Conservation (phyloP, 805 yeast species). For the Myxozyma neotropica region DNA sequence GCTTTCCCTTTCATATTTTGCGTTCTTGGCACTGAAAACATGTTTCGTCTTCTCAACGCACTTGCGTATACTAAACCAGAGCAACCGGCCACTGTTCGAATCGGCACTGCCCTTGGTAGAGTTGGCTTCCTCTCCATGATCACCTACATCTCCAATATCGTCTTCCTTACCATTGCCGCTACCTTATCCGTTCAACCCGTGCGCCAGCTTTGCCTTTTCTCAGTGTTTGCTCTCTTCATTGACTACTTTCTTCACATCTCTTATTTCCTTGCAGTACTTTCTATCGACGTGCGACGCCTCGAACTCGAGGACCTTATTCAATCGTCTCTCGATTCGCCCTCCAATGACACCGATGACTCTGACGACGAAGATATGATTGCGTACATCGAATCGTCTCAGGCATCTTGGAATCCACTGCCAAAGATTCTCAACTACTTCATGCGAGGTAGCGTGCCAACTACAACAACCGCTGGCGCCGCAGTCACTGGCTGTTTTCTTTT, state of each 20-base stretch:
- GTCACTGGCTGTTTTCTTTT: slow-evolving; percentile 22
- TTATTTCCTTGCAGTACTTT: slow-evolving; percentile 63
- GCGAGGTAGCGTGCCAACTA: slow-evolving; percentile 24
- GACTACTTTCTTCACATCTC: slow-evolving; percentile 66
- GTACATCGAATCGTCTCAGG: background rate
- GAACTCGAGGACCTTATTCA: slow-evolving; percentile 58
- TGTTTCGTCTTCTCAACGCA: slow-evolving; percentile 50
- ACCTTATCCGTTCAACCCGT: slow-evolving; percentile 14
- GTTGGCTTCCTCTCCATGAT: slow-evolving; percentile 47
- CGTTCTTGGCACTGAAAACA: slow-evolving; percentile 52
- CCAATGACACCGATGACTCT: slow-evolving; percentile 24
- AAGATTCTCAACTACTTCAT: slow-evolving; percentile 15
- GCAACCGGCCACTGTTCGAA: slow-evolving; percentile 45
- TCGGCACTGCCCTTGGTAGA: slow-evolving; percentile 45
- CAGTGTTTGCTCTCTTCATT: slow-evolving; percentile 52
- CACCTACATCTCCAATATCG: slow-evolving; percentile 41
- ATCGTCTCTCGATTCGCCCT: slow-evolving; percentile 12
- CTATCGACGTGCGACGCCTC: slow-evolving; percentile 65
- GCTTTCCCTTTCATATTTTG: slow-evolving; percentile 49
- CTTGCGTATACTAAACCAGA: slow-evolving; percentile 50
- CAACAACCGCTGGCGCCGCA: slow-evolving; percentile 30
- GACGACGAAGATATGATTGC: slow-evolving; percentile 28
- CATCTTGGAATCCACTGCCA: slow-evolving; percentile 32
- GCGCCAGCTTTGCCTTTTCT: slow-evolving; percentile 49
- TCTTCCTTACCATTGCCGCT: slow-evolving; percentile 37